Percentiles rank a stretch among this genome's conserved stretches.
Conservation (phyloP, 257 asterid species). For the Gynochthodes officinalis region DNA sequence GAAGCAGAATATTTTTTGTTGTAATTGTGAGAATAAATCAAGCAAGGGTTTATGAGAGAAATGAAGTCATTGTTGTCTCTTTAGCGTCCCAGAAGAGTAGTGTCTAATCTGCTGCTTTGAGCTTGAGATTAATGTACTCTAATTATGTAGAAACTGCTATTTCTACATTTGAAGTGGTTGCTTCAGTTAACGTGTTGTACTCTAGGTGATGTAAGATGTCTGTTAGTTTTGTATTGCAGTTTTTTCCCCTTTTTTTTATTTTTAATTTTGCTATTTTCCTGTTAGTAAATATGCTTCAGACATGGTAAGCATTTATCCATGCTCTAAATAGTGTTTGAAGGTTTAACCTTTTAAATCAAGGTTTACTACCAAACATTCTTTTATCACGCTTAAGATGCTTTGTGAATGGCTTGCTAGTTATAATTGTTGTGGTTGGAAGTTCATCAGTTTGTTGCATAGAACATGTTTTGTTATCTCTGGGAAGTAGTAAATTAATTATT, state of each 20-base stretch:
- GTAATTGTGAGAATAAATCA: not conserved
- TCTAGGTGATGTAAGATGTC: not conserved
- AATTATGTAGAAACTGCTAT: not conserved
- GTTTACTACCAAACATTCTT: not conserved
- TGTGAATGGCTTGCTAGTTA: not conserved
- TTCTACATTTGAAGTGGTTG: not conserved
- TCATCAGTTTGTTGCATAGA: not conserved
- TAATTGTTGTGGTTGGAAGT: not conserved
- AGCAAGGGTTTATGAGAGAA: not conserved
- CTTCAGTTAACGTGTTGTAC: not conserved
- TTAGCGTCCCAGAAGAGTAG: not conserved
- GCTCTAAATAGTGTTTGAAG: not conserved
- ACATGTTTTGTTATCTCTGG: not conserved
- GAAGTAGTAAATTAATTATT: not conserved
- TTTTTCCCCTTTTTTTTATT: not conserved
- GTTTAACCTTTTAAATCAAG: not conserved
- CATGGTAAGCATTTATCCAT: not conserved
- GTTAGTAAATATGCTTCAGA: not conserved
- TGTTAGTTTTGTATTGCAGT: not conserved
- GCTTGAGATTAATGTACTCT: not conserved
- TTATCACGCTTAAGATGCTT: not conserved
- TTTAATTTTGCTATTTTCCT: not conserved
- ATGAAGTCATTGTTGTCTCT: not conserved
- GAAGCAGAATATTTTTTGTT: not conserved
- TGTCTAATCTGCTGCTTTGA: constrained; percentile 8